Evolutionary conservation across 352 stramenopile species (phyloP).

Genomic region (Globisporangium barbulae): DNA sequence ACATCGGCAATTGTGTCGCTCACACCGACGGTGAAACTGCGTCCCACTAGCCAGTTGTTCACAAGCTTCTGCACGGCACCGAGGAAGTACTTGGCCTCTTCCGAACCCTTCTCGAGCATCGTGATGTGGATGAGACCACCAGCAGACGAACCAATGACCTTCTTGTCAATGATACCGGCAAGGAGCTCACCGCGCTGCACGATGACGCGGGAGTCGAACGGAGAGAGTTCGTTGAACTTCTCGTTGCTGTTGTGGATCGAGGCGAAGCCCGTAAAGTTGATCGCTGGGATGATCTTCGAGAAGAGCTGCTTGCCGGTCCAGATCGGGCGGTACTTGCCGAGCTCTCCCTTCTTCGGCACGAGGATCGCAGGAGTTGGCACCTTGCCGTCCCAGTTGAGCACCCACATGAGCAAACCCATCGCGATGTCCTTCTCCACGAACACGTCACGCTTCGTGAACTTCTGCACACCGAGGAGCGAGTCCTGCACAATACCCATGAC

Average conservation of each 20-base stretch:
- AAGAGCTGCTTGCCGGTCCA: slow-evolving; percentile 99
- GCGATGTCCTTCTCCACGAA: slow-evolving; percentile 97
- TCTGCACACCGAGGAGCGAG: slow-evolving; percentile 95
- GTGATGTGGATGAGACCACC: slow-evolving; percentile 98
- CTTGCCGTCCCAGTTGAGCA: slow-evolving; percentile 95
- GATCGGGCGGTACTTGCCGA: slow-evolving; percentile 88
- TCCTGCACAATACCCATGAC: slow-evolving; percentile 99
- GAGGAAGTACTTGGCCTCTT: slow-evolving; percentile 88
- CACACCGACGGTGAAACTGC: slow-evolving; percentile 98
- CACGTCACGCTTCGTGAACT: slow-evolving; percentile 98
- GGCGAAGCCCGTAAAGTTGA: slow-evolving; percentile 95
- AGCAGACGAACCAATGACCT: slow-evolving; percentile 96
- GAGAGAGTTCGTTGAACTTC: slow-evolving; percentile 89
- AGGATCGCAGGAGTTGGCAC: slow-evolving; percentile 97
- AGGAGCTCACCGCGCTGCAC: slow-evolving; percentile 97
- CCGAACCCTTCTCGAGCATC: slow-evolving; percentile 92
- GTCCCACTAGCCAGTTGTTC: slow-evolving; percentile 98
- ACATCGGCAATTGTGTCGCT: slow-evolving; percentile 98
- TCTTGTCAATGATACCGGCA: slow-evolving; percentile 99
- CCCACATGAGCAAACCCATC: slow-evolving; percentile 99
- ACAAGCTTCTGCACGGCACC: slow-evolving; percentile 96
- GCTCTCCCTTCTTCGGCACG: slow-evolving; percentile 89
- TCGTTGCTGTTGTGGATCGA: slow-evolving; percentile 95
- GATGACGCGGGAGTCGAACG: slow-evolving; percentile 96
- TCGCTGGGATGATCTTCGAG: slow-evolving; percentile 94